A percentile compares a stretch with the other conserved stretches of the same genome.
phyloP scores from a whole-genome alignment of 768 basidiomycete genomes.

The Podaxis rugospora region DNA sequence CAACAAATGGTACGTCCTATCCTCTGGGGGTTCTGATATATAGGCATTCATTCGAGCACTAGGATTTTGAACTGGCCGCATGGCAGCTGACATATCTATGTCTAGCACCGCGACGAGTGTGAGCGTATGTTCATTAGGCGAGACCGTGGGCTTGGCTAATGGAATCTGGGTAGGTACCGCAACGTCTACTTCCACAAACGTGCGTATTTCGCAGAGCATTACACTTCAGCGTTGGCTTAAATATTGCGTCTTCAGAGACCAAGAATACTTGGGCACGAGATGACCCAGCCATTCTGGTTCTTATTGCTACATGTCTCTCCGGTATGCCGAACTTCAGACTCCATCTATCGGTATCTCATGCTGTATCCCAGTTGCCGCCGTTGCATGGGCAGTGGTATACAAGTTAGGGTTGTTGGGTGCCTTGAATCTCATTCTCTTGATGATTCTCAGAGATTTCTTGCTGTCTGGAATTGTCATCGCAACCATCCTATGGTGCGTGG shows the following conservation, averaged over 20 bases:
- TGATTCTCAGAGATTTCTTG: slow-evolving; percentile 89
- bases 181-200: slow-evolving; percentile 99
- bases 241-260: slow-evolving; percentile 54
- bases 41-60: not conserved
- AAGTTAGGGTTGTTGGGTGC: slow-evolving; percentile 52
- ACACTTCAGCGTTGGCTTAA: not conserved
- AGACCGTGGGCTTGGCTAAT: slow-evolving; percentile 1
- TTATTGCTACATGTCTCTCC: slow-evolving; percentile 74
- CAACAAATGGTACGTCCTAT: slow-evolving; percentile 72
- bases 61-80: slow-evolving; percentile 97
- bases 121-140: slow-evolving; percentile 21
- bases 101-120: slow-evolving; percentile 91
- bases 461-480: slow-evolving; percentile 71
- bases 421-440: slow-evolving; percentile 64
- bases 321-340: slow-evolving; percentile 42
- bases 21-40: slow-evolving; percentile 2
- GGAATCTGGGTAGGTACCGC: slow-evolving; percentile 56
- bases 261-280: slow-evolving; percentile 99
- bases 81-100: slow-evolving; percentile 96
- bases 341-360: not conserved
- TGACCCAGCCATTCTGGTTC: slow-evolving; percentile 90
- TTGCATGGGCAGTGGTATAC: slow-evolving; percentile 87
- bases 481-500: slow-evolving; percentile 67
- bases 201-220: slow-evolving; percentile 30
- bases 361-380: slow-evolving; percentile 58